These are phyloP conservation scores for Fusarium torulosum DNA, from an alignment of 2,329 filamentous ascomycete genomes.

Conservation along the genomic window DNA sequence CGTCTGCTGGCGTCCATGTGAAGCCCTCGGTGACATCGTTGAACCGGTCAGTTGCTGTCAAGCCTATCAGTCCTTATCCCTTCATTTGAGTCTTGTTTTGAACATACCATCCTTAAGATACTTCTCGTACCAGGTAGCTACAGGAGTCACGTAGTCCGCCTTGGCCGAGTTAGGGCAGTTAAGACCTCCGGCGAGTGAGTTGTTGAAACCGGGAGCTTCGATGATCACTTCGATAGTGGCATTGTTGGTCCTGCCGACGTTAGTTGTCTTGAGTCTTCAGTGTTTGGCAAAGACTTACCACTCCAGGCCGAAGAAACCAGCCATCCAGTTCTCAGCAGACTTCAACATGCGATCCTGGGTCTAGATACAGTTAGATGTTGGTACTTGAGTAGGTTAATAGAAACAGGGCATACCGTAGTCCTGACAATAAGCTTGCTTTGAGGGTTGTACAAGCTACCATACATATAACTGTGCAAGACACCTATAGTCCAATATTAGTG, in stretches of 20 bases:
- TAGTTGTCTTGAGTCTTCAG: background rate
- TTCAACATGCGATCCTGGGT: slow-evolving; percentile 84
- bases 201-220: slow-evolving; percentile 74
- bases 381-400: too few species aligned
- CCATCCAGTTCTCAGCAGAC: slow-evolving; percentile 81
- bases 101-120: slow-evolving; percentile 71
- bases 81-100: background rate
- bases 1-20: slow-evolving; percentile 74
- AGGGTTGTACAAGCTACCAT: slow-evolving; percentile 77
- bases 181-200: slow-evolving; percentile 75
- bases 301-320: slow-evolving; percentile 81
- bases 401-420: slow-evolving; percentile 65
- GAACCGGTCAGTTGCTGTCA: slow-evolving; percentile 69
- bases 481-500: slow-evolving; percentile 55
- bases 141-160: slow-evolving; percentile 65
- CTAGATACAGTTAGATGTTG: slow-evolving; percentile 46
- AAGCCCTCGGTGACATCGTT: slow-evolving; percentile 66
- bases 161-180: slow-evolving; percentile 74
- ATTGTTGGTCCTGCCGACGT: slow-evolving; percentile 68
- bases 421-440: slow-evolving; percentile 78
- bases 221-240: slow-evolving; percentile 80
- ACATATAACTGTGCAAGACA: slow-evolving; percentile 78
- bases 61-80: slow-evolving; percentile 2
- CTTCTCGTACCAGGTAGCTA: slow-evolving; percentile 68
- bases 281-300: slow-evolving; percentile 58